Conservation (phyloP, 768 basidiomycete species). For the Mrakia blollopis region DNA sequence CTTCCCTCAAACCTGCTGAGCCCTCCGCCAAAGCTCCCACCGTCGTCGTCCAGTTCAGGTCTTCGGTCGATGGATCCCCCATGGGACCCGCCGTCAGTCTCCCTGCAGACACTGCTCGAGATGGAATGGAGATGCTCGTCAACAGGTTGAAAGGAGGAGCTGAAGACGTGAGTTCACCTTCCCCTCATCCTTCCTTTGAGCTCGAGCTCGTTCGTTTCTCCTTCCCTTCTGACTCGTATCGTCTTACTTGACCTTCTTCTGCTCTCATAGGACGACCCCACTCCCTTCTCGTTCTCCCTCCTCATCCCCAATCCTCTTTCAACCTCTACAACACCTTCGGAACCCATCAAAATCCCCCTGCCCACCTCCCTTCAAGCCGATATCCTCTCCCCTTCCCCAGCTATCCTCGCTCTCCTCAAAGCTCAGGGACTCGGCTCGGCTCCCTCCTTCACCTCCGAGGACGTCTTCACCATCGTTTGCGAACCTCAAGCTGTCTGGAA, state of each 20-base stretch:
- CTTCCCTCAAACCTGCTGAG: conserved; percentile 40
- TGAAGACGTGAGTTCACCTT: conserved; percentile 49
- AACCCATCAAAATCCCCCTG: conserved; percentile 74
- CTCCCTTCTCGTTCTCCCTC: conserved; percentile 30
- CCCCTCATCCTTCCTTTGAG: conserved; percentile 18
- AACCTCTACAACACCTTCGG: conserved; percentile 37
- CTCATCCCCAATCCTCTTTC: conserved; percentile 35
- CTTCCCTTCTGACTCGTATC: too few species aligned
- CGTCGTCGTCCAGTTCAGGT: conserved; percentile 86
- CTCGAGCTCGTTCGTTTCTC: background rate
- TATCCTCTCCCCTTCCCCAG: conserved; percentile 51
- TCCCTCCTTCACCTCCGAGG: conserved; percentile 53
- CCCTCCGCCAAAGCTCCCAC: conserved; percentile 52
- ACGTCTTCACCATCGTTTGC: conserved; percentile 79
- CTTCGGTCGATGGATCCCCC: conserved; percentile 72
- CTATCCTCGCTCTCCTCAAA: conserved; percentile 28
- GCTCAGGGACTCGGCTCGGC: conserved; percentile 22
- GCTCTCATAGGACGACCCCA: conserved; percentile 24
- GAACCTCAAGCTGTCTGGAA: conserved; percentile 93
- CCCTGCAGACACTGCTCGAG: conserved; percentile 77
- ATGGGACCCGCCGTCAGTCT: conserved; percentile 84
- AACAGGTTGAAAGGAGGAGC: conserved; percentile 70
- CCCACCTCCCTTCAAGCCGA: conserved; percentile 78
- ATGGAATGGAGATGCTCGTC: conserved; percentile 78
- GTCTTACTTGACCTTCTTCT: background rate